Percentiles rank a stretch among this genome's conserved stretches.
These are phyloP conservation scores for Ophiostoma sp. DNA, from an alignment of 2,329 filamentous ascomycete genomes.

Conservation along the genomic window DNA sequence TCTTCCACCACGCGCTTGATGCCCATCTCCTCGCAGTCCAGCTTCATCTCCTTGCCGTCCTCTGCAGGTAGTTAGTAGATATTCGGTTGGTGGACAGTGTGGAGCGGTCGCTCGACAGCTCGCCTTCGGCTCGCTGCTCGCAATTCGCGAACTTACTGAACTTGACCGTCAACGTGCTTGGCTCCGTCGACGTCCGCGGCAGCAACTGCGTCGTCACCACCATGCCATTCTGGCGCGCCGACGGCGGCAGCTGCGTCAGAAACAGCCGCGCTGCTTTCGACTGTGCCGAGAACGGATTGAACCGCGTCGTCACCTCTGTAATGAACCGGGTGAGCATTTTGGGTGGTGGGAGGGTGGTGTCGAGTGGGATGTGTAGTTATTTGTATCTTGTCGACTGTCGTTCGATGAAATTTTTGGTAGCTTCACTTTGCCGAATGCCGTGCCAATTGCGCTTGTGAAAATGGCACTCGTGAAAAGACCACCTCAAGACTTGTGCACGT, in stretches of 20 bases:
- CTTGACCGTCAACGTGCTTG: constrained; percentile 71
- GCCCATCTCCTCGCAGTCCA: constrained; percentile 77
- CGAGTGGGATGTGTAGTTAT: neutral
- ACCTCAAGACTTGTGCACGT: neutral
- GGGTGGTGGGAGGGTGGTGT: constrained; percentile 16
- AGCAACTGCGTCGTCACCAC: constrained; percentile 76
- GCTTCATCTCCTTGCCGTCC: constrained; percentile 86
- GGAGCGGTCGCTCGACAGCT: no score
- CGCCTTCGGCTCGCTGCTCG: no score
- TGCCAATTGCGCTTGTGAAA: neutral
- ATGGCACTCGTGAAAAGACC: neutral
- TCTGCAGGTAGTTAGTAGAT: constrained; percentile 51
- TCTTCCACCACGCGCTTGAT: constrained; percentile 87
- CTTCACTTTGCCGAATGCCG: neutral
- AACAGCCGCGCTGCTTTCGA: constrained; percentile 85
- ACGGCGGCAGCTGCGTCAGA: constrained; percentile 78
- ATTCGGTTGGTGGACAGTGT: neutral
- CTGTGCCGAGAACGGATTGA: constrained; percentile 84
- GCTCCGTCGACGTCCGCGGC: constrained; percentile 66
- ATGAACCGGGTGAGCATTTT: constrained; percentile 84
- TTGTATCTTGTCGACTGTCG: neutral
- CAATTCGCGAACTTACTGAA: constrained; percentile 68
- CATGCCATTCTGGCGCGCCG: constrained; percentile 71
- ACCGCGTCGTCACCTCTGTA: constrained; percentile 79
- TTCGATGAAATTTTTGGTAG: constrained; percentile 10